Evolutionary conservation across 352 stramenopile genomes (phyloP).

Genomic region (Phytophthora foliorum): DNA sequence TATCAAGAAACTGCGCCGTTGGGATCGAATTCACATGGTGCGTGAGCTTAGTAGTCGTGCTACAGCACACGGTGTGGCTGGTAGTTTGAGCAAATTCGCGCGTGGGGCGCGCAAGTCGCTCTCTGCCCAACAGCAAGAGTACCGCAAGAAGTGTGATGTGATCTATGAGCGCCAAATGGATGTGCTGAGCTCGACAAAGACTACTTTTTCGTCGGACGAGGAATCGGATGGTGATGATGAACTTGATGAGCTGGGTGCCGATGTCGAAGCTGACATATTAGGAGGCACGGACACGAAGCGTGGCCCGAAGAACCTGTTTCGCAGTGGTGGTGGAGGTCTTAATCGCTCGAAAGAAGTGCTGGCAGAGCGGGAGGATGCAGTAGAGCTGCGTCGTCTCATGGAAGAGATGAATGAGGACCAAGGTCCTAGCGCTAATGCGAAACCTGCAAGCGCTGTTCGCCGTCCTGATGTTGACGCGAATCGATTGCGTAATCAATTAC

Average conservation of each 20-base stretch:
- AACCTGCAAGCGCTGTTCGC: slow-evolving; percentile 47
- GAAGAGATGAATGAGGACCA: slow-evolving; percentile 85
- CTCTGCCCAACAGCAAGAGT: slow-evolving; percentile 87
- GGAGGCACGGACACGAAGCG: slow-evolving; percentile 72
- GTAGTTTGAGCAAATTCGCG: slow-evolving; percentile 84
- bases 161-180: slow-evolving; percentile 90
- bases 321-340: slow-evolving; percentile 76
- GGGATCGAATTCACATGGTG: slow-evolving; percentile 88
- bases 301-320: slow-evolving; percentile 80
- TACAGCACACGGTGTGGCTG: slow-evolving; percentile 74
- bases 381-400: slow-evolving; percentile 81
- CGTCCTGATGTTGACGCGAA: slow-evolving; percentile 77
- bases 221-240: slow-evolving; percentile 80
- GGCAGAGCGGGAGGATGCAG: slow-evolving; percentile 81
- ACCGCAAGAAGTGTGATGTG: slow-evolving; percentile 86
- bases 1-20: slow-evolving; percentile 86
- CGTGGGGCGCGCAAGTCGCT: slow-evolving; percentile 83
- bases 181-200: slow-evolving; percentile 68
- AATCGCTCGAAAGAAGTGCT: slow-evolving; percentile 83
- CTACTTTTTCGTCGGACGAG: slow-evolving; percentile 80
- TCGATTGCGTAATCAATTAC: slow-evolving; percentile 68
- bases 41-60: slow-evolving; percentile 81
- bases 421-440: slow-evolving; percentile 34
- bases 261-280: slow-evolving; percentile 83
- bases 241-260: slow-evolving; percentile 75